Base-by-base conservation (phyloP, 2,329 filamentous ascomycete genomes). In the Hymenoscyphus salicellus region DNA sequence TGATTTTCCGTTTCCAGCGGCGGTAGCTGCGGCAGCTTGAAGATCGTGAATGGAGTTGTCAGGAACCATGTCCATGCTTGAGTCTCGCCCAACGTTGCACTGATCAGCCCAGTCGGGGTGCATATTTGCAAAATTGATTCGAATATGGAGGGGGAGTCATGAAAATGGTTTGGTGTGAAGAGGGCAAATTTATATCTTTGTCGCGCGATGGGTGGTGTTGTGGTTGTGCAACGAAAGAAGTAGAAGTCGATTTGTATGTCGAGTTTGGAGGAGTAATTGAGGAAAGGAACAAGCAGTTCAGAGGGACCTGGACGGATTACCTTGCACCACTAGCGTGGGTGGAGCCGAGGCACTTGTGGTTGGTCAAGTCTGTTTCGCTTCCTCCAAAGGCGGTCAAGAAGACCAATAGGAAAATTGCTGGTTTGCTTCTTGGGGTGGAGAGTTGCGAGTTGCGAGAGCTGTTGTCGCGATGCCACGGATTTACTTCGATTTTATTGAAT, bases 1-100 rank as follows among this genome's bases (percentile, higher is more conserved):
- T 11, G 30, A n/a, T 58, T 58, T 30, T 38, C 11, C 23, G 41
- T 43, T 60, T 58, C 20, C 33, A 55, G 55, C n/a, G 26, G 55
- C 55, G 8, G n/a, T 30, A 38, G 30, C 28, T 20, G 55, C 32
- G 32, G 61, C 20, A 55, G 20, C 46, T 28, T 36, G 41, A 63
- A 36, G 20, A 46, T 63, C 41, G 46, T 28, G 62, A 17, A 46
- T 55, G 30, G 30, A 36, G 49, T 23, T 30, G 46, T 60, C 58
- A 60, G 62, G 57, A 60, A 60, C 57, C 43, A 63, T 55, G 43
- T 38, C 55, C 56, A 63, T 60, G 62, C 46, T 58, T 10, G 62
- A 63, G 57, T 41, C 38, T n/a, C 26, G 33, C 38, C n/a, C 56
- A 41, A 28, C 85, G 78, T 88, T 89, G 80, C 86, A 89, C 80